A percentile compares a stretch with the other conserved stretches of the same genome.
Conservation (phyloP, 805 yeast species). For the Saccharomyces mikatae region DNA sequence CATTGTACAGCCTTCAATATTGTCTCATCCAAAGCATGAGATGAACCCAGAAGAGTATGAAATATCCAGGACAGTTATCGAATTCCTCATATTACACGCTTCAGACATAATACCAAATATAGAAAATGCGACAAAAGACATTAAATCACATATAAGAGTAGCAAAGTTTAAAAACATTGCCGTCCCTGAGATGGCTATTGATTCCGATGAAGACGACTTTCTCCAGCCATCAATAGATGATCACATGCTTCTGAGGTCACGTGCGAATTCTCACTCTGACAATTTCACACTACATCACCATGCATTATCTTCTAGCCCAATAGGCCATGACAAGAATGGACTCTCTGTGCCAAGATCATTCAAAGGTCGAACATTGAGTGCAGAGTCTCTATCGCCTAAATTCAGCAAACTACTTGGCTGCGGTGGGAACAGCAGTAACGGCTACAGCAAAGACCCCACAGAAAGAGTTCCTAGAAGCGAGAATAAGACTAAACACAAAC, state of each 20-base stretch:
- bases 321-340: not conserved
- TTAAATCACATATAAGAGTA: not conserved
- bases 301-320: not conserved
- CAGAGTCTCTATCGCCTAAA: not conserved
- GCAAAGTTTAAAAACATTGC: not conserved
- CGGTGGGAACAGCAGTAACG: not conserved
- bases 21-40: conserved; percentile 85
- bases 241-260: not conserved
- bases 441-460: not conserved
- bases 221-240: not conserved
- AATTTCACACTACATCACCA: not conserved
- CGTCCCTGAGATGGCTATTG: not conserved
- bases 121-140: not conserved
- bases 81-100: conserved; percentile 69
- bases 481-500: not conserved
- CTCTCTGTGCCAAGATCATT: not conserved
- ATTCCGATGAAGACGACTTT: not conserved
- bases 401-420: not conserved
- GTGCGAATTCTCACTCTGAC: not conserved
- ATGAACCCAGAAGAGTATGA: conserved; percentile 84
- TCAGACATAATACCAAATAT: conserved; percentile 37
- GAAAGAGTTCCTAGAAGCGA: not conserved
- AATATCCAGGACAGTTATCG: conserved; percentile 72
- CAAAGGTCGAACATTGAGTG: not conserved
- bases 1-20: conserved; percentile 86